Base-by-base conservation (phyloP, 164 flowering plant species). In the Nymphaea thermarum region DNA sequence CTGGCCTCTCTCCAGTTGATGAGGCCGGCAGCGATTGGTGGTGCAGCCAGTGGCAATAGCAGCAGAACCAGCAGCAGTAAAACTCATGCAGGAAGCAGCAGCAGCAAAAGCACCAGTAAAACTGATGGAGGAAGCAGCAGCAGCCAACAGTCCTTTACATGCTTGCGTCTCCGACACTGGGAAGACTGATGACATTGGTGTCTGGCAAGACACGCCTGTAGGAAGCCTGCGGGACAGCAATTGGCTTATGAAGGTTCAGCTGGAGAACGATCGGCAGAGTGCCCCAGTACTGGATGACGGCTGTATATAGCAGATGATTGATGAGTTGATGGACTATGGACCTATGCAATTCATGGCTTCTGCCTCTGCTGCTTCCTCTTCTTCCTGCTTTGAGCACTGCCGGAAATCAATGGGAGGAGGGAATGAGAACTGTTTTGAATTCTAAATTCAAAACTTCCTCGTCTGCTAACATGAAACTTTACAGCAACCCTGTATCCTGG, bases 171-270 rank as follows among this genome's bases (percentile, higher is more conserved):
- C 14, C 14, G 57, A 51, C 57, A 5, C 57, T 8, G 57, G 57
- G 57, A 51, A 51, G 57, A 10, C 57, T 51, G 57, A 10, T 51
- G 14, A 51, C 8, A 51, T 51, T 51, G 57, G 57, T 51, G 57
- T 51, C 14, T 51, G 57, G 57, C 57, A 51, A 15, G 57, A 51
- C 57, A 79, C 60, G 45, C 71, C 71, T 11, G 45, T n/a, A 4
- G 65, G 44, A 12, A 5, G 6, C 10, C 79, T 64, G 69, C 64
- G 71, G 17, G 80, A 74, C 75, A 60, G 70, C 3, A 81, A 74
- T 71, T 78, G 82, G 87, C 80, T 72, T 2, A 61, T 76, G 63
- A 74, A 80, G 72, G 74, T 68, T 64, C 66, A 77, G 70, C 67
- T 60, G 47, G 83, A 78, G 68, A 75, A 16, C 62, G 64, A 62